phyloP scores from a whole-genome alignment of 2,329 filamentous ascomycete species.

The Xylariaceae sp. region DNA sequence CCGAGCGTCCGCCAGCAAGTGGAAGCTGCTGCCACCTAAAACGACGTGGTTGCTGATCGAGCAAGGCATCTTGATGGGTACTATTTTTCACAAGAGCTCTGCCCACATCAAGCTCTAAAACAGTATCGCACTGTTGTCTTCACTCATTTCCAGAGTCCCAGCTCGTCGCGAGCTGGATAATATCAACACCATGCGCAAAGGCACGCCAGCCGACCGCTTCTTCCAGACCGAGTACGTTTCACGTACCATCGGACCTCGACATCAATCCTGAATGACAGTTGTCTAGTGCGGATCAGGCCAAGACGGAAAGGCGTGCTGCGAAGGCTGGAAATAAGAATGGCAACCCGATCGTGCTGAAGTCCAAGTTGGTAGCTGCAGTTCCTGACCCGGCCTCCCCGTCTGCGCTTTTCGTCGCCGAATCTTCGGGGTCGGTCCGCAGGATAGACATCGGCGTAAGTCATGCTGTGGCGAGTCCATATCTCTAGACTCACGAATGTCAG shows the following conservation, averaged over 20 bases:
- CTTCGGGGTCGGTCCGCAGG: slow-evolving; percentile 69
- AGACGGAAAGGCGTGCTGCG: slow-evolving; percentile 54
- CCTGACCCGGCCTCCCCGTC: slow-evolving; percentile 55
- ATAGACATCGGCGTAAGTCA: slow-evolving; percentile 63
- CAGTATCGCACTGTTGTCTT: too few relatives aligned
- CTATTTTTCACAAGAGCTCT: too few relatives aligned
- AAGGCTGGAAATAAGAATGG: slow-evolving; percentile 73
- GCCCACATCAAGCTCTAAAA: too few relatives aligned
- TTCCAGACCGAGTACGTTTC: slow-evolving; percentile 78
- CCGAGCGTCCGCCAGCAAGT: too few relatives aligned
- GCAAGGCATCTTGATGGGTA: too few relatives aligned
- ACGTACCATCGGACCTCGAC: neutral
- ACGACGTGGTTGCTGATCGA: too few relatives aligned
- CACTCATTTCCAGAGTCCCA: too few relatives aligned
- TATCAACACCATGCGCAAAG: slow-evolving; percentile 43
- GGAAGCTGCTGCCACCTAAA: too few relatives aligned
- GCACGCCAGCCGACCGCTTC: slow-evolving; percentile 71
- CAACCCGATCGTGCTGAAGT: slow-evolving; percentile 69
- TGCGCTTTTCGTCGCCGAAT: slow-evolving; percentile 74
- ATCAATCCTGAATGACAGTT: slow-evolving; percentile 22
- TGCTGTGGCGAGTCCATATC: neutral
- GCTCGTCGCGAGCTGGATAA: too few relatives aligned
- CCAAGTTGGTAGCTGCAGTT: slow-evolving; percentile 74
- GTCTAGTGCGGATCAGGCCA: slow-evolving; percentile 40
- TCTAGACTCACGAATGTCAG: slow-evolving; percentile 19